Evolutionary conservation across 441 rosid species (phyloP).

Genomic region (Populus tomentosa): DNA sequence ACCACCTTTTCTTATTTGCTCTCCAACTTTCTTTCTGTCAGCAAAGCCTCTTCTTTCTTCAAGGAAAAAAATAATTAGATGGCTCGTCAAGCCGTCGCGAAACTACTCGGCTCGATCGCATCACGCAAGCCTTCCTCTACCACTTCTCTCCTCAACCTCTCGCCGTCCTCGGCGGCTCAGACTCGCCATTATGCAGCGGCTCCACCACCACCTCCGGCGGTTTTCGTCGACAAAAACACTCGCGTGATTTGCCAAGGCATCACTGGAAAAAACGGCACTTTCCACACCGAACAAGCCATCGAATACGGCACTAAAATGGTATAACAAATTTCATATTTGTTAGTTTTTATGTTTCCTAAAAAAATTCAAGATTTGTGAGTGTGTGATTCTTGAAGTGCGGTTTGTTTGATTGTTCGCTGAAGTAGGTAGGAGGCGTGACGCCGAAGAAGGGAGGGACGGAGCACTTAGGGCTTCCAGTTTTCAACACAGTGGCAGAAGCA

Average conservation of each 20-base stretch:
- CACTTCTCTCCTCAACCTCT: neutral
- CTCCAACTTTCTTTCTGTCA: too few species aligned
- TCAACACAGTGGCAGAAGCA: constrained; percentile 94
- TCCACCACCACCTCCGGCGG: constrained; percentile 64
- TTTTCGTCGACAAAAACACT: constrained; percentile 84
- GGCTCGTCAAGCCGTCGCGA: constrained; percentile 38
- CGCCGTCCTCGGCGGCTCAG: neutral
- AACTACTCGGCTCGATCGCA: constrained; percentile 33
- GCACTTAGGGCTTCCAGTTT: constrained; percentile 95
- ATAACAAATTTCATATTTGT: neutral
- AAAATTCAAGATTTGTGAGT: too few species aligned
- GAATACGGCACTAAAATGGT: constrained; percentile 99
- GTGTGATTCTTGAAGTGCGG: too few species aligned
- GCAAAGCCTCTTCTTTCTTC: too few species aligned
- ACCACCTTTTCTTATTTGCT: too few species aligned
- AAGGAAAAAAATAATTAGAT: constrained; percentile 12
- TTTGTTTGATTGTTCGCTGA: too few species aligned
- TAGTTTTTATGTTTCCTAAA: neutral
- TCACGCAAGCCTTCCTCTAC: constrained; percentile 14
- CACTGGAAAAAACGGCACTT: constrained; percentile 94
- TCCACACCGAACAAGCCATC: constrained; percentile 97
- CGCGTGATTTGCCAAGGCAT: constrained; percentile 96
- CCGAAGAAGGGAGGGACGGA: constrained; percentile 99
- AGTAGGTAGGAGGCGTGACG: constrained; percentile 90
- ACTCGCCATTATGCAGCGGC: constrained; percentile 32